Evolutionary conservation across 2,329 filamentous ascomycete species (phyloP).

Genomic region (Aureobasidium pullulans): DNA sequence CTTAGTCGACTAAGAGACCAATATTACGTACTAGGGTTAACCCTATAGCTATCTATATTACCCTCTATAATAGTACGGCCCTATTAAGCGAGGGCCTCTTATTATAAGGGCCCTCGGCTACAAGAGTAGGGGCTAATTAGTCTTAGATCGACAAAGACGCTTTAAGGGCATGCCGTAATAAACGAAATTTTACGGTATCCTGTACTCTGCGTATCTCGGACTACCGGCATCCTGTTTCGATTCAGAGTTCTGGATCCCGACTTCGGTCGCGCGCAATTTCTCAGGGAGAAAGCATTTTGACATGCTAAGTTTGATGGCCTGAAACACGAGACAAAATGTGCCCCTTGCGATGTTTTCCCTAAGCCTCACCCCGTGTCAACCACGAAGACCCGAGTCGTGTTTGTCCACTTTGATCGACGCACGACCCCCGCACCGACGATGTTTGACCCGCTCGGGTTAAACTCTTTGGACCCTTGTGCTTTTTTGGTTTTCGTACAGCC

Average conservation of each 20-base stretch:
- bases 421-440: conserved; percentile 5
- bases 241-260: conserved; percentile 2
- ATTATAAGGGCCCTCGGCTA: no score
- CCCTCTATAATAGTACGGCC: no score
- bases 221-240: neutral
- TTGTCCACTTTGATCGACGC: neutral
- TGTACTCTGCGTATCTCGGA: neutral
- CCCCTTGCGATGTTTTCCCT: neutral
- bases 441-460: conserved; percentile 8
- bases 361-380: neutral
- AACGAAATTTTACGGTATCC: no score
- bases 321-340: conserved; percentile 1
- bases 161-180: no score
- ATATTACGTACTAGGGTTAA: no score
- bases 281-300: neutral
- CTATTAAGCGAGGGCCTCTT: no score
- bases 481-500: neutral
- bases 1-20: no score
- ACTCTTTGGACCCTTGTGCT: conserved; percentile 6
- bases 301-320: conserved; percentile 6
- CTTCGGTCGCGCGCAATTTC: conserved; percentile 4
- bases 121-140: no score
- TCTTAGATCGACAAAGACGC: no score
- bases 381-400: conserved; percentile 9
- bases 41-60: no score